These are phyloP conservation scores for Chlamydomonas sp. DNA, from an alignment of 139 green algal genomes.

Conservation along the genomic window DNA sequence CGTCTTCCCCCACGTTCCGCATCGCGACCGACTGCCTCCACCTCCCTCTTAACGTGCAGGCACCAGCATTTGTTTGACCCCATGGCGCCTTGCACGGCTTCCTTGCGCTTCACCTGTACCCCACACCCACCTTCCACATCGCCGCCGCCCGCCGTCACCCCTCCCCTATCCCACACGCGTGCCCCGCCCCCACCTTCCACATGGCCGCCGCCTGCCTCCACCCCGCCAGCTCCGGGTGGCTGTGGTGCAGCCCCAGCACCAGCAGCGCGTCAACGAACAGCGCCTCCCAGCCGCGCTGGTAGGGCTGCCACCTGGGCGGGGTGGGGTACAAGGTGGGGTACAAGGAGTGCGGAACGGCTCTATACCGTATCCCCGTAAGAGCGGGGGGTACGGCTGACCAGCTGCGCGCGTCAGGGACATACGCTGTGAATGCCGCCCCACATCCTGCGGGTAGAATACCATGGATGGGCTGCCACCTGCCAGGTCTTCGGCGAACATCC, in stretches of 20 bases:
- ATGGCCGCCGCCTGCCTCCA: constrained; percentile 17
- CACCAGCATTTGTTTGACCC: too few relatives aligned
- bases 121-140: constrained; percentile 25
- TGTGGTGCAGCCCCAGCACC: constrained; percentile 18
- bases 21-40: not conserved
- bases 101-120: too few relatives aligned
- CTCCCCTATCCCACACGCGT: too few relatives aligned
- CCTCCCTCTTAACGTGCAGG: too few relatives aligned
- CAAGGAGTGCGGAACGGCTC: not conserved
- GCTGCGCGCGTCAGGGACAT: too few relatives aligned
- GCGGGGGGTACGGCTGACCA: too few relatives aligned
- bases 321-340: not conserved
- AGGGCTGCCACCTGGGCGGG: constrained; percentile 20
- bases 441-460: too few relatives aligned
- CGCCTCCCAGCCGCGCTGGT: constrained; percentile 16
- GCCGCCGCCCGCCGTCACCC: not conserved
- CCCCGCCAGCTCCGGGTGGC: not conserved
- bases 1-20: not conserved
- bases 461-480: too few relatives aligned
- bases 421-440: too few relatives aligned
- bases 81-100: too few relatives aligned
- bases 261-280: constrained; percentile 21
- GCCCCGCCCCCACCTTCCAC: constrained; percentile 19
- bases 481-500: too few relatives aligned
- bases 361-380: too few relatives aligned